Base-by-base conservation (phyloP, 768 basidiomycete species). In the Russula earlei region DNA sequence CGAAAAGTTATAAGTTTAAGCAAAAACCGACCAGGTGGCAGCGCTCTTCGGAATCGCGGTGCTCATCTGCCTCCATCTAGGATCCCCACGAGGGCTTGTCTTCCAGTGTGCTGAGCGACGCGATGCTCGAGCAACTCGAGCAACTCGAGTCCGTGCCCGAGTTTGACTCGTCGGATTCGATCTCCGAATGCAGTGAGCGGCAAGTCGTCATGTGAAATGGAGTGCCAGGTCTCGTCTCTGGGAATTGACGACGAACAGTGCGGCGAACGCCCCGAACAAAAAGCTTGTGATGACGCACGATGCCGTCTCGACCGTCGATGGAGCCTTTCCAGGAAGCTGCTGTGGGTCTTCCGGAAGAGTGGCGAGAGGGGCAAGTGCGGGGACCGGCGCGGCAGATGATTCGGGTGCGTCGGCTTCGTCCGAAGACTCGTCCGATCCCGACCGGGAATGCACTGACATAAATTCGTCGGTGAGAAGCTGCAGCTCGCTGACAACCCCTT, bases 241-340 rank as follows among this genome's bases (percentile, higher is more conserved):
- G 60, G 60, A 59, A 56, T 62, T 63, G 49, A 62, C 52, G 45
- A 58, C 51, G 48, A 61, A 59, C 41, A 82, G 68, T 19, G 81
- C 75, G 62, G 81, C 70, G 61, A 80, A 77, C 24, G 80, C 74
- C 41, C 81, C 81, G 44, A 81, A 68, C 47, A 85, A 69, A 62
- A 85, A 79, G 36, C 83, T 84, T 20, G 82, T 76, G 53, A 79
- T 66, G 49, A 78, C 67, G 63, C 73, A 75, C 46, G 77, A 77
- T 49, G 76, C 74, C 44, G 73, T 70, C 54, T 62, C 62, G 56
- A 62, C 59, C 52, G 41, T 62, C 44, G 62, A 57, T 31, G 62
- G 53, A 38, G 31, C 60, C 24, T 49, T 47, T 58, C 46, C 57
- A 37, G 57, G 47, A 52, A 45, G 38, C 29, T 22, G 15, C 24